phyloP scores from a whole-genome alignment of 139 green algal genomes.

The Mesostigma viride region DNA sequence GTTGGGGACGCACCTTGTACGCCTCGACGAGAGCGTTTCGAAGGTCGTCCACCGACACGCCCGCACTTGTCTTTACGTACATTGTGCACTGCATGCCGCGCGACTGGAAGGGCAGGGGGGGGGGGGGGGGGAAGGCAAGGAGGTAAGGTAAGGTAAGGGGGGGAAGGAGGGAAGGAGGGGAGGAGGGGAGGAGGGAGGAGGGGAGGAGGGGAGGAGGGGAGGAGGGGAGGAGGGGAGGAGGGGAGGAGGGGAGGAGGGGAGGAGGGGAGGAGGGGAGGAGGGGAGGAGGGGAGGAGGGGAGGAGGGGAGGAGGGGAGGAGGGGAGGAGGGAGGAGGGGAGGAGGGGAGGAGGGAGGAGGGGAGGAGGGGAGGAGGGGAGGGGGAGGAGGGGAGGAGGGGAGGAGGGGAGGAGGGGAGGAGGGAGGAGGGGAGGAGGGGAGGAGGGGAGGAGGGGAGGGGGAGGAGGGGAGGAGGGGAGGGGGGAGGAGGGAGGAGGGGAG shows the following conservation, averaged over 20 bases:
- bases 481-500: neutral
- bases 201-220: neutral
- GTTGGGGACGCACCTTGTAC: conserved; percentile 25
- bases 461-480: neutral
- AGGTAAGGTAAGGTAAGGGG: neutral
- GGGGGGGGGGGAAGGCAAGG: too few species aligned
- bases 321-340: too few species aligned
- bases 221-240: neutral
- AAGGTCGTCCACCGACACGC: conserved; percentile 59
- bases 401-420: neutral
- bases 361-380: too few species aligned
- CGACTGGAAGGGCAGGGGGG: conserved; percentile 16
- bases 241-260: neutral
- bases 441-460: neutral
- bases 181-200: neutral
- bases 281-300: too few species aligned
- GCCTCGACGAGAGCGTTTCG: conserved; percentile 18
- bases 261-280: neutral
- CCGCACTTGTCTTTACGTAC: conserved; percentile 73
- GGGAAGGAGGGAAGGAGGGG: neutral
- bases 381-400: too few species aligned
- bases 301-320: too few species aligned
- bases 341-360: too few species aligned
- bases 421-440: neutral
- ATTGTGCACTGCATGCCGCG: conserved; percentile 92